Percentiles rank a stretch among this genome's conserved stretches.
phyloP scores from a whole-genome alignment of 495 filamentous ascomycete genomes.

The Tuber microsphaerosporum region DNA sequence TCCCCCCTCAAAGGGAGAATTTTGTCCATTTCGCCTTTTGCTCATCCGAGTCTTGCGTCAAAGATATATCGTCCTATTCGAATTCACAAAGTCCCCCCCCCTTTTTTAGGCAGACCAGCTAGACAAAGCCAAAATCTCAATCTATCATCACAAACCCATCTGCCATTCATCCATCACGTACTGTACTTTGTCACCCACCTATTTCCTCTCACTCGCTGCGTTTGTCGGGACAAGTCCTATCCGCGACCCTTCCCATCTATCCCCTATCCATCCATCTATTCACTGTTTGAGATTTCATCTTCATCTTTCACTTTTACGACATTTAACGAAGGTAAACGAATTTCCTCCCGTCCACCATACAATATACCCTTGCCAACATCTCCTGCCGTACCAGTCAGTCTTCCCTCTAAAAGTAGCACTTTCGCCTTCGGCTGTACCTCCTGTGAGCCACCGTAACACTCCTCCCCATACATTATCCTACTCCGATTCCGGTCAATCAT shows the following conservation, averaged over 20 bases:
- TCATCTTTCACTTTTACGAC: conserved; percentile 10
- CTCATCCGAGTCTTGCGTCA: conserved; percentile 6
- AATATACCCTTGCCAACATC: neutral
- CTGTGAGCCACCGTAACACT: neutral
- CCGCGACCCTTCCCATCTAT: conserved; percentile 1
- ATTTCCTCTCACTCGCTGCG: conserved; percentile 1
- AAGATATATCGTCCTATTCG: conserved; percentile 12
- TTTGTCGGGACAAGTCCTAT: conserved; percentile 11
- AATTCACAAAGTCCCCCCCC: conserved; percentile 8
- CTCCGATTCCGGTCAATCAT: neutral
- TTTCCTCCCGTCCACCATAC: neutral
- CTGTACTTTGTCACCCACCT: conserved; percentile 7
- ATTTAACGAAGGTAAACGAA: conserved; percentile 22
- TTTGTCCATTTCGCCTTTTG: conserved; percentile 5
- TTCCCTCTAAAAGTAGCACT: neutral
- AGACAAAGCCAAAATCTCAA: neutral
- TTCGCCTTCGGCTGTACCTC: neutral
- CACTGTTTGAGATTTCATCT: neutral
- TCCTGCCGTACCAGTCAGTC: neutral
- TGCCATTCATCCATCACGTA: neutral
- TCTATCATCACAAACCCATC: neutral
- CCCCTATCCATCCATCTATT: neutral
- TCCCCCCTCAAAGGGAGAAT: conserved; percentile 3
- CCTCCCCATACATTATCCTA: conserved; percentile 11
- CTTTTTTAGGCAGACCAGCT: neutral